Evolutionary conservation across 2,329 filamentous ascomycete genomes (phyloP).

Genomic region (Xylaria sp.): DNA sequence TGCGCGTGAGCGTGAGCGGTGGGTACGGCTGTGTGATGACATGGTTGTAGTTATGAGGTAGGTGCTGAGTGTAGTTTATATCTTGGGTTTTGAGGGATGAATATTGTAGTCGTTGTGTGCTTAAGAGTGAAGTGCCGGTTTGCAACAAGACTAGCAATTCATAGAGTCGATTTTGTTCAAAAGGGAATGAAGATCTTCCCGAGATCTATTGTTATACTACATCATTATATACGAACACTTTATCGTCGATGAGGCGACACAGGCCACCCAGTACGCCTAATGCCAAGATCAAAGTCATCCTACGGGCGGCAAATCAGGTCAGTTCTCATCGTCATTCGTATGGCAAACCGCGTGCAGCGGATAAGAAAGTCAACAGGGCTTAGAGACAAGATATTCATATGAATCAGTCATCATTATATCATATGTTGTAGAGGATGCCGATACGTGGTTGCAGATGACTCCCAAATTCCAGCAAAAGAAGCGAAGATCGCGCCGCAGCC

Average conservation of each 20-base stretch:
- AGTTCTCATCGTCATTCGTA: constrained; percentile 12
- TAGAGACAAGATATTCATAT: not conserved
- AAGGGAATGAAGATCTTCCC: not conserved
- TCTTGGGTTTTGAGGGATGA: not conserved
- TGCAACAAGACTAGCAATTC: not conserved
- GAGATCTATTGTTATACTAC: not conserved
- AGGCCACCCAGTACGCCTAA: not conserved
- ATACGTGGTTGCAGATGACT: constrained; percentile 19
- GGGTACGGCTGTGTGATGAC: constrained; percentile 15
- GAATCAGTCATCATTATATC: constrained; percentile 32
- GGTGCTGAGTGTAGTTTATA: not conserved
- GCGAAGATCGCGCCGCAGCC: constrained; percentile 5
- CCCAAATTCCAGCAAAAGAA: constrained; percentile 9
- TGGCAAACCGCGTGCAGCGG: not conserved
- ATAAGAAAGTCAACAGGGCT: not conserved
- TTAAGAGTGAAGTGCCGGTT: not conserved
- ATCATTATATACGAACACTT: not conserved
- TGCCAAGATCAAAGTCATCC: constrained; percentile 9
- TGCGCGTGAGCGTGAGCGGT: constrained; percentile 29
- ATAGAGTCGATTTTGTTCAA: not conserved
- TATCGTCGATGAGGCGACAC: constrained; percentile 17
- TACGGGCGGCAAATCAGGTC: constrained; percentile 9
- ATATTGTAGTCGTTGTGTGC: not conserved
- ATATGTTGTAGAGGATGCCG: constrained; percentile 8
- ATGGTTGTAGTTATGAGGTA: constrained; percentile 2